Evolutionary conservation across 352 stramenopile species (phyloP), one percentile per base, ranked within the genome.

Genomic region (Globisporangium polare): DNA sequence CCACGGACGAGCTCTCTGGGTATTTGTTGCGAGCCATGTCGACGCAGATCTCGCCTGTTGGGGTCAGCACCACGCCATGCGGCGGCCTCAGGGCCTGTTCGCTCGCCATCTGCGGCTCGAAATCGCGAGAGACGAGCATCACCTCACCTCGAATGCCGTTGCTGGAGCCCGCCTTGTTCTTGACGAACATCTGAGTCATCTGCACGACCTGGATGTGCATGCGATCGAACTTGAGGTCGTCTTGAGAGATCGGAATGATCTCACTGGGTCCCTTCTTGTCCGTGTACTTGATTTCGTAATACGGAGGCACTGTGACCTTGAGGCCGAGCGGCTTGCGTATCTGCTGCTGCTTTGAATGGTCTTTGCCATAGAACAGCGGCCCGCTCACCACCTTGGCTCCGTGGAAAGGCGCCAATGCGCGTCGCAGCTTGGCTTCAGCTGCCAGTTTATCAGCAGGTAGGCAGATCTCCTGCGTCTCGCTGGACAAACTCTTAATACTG

Each of bases 81-180:
- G 74, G 72, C 1, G 74, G 85, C 35, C 27, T 68, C 2, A 65
- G 35, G 1, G 58, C 59, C 12, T 68, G 54, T 29, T 73, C 69
- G 4, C 27, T 52, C 5, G 62, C 33, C 8, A 62, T 41, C 17
- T 77, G 65, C 0, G 53, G n/a, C 22, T 71, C 51, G 41, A 81
- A 84, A 46, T 90, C 80, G 31, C 73, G 72, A 12, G 80, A 90
- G 20, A 81, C 29, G 1, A 90, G 65, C 29, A 76, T 29, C 12
- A 90, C 55, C 53, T 88, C 67, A 1, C 78, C 76, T 2, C 56
- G 42, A 10, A 90, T 63, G 9, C 73, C 61, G 3, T 52, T 63
- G 12, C 12, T 55, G 5, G 58, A 71, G 42, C 42, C 52, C 31
- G 64, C 69, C 4, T 69, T 69, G 53, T 75, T 74, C 46, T 73